These are phyloP conservation scores for Chytriomyces hyalinus DNA, from an alignment of 192 early-diverging fungal species.

Conservation along the genomic window DNA sequence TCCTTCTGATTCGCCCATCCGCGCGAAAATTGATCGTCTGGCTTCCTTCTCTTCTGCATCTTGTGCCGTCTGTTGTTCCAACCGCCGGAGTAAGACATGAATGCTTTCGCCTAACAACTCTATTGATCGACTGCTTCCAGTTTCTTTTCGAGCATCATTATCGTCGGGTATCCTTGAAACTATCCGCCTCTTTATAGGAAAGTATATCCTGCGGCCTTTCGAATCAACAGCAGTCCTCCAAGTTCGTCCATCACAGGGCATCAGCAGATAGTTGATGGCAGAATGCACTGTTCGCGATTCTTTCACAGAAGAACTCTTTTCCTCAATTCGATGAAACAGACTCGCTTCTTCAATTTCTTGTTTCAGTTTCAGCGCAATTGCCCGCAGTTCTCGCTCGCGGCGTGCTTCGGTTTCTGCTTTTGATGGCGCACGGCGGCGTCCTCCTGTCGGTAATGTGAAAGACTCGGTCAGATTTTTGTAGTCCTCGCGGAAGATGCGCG, in stretches of 20 bases:
- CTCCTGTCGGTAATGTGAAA: constrained; percentile 12
- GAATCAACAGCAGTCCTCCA: constrained; percentile 27
- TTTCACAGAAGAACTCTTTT: background rate
- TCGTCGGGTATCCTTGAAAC: background rate
- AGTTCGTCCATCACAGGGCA: constrained; percentile 25
- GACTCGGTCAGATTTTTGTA: background rate
- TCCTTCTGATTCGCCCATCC: constrained; percentile 11
- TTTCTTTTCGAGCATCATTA: background rate
- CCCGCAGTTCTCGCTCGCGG: constrained; percentile 7
- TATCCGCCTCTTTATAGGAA: constrained; percentile 9
- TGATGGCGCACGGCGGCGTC: constrained; percentile 4
- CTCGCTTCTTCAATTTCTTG: constrained; percentile 15
- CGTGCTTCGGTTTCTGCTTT: constrained; percentile 27
- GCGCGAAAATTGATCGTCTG: background rate
- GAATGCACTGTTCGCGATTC: background rate
- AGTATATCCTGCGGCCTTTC: constrained; percentile 23
- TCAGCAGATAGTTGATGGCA: constrained; percentile 15
- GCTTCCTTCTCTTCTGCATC: constrained; percentile 40
- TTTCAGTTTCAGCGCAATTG: constrained; percentile 22
- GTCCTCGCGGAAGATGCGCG: background rate
- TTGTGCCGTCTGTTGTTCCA: constrained; percentile 37
- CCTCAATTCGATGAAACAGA: background rate
- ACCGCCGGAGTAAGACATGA: constrained; percentile 25
- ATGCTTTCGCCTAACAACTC: constrained; percentile 27
- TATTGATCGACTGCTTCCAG: background rate